phyloP scores from a whole-genome alignment of 192 early-diverging fungal species.

The Coemansia sp. region DNA sequence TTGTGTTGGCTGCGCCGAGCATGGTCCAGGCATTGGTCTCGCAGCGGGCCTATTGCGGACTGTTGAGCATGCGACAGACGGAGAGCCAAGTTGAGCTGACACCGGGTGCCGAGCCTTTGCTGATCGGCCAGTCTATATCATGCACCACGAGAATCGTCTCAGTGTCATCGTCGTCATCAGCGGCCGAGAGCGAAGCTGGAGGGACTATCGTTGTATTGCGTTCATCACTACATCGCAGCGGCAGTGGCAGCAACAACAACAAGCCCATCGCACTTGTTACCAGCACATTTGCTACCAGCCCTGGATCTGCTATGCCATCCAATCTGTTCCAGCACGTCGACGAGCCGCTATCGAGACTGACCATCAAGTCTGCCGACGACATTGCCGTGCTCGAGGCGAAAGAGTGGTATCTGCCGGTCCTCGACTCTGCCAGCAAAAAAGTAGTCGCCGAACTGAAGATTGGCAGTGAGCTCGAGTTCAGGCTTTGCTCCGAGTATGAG shows the following conservation, averaged over 20 bases:
- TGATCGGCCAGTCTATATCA: constrained; percentile 73
- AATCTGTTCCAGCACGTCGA: constrained; percentile 74
- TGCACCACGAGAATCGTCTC: constrained; percentile 74
- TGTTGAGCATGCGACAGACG: constrained; percentile 84
- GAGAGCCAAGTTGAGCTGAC: constrained; percentile 77
- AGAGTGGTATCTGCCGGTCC: constrained; percentile 63
- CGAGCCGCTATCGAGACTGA: constrained; percentile 72
- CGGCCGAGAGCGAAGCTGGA: background rate
- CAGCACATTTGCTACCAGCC: constrained; percentile 44
- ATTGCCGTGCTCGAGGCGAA: constrained; percentile 87
- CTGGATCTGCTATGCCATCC: constrained; percentile 27
- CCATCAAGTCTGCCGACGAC: constrained; percentile 65
- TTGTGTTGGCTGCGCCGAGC: constrained; percentile 82
- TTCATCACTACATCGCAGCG: background rate
- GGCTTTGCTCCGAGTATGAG: constrained; percentile 68
- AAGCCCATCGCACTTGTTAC: background rate
- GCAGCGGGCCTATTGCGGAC: constrained; percentile 78
- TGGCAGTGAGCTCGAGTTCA: constrained; percentile 73
- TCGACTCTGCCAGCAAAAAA: no score
- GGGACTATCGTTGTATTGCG: background rate
- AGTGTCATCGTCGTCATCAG: constrained; percentile 40
- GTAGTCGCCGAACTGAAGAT: constrained; percentile 14
- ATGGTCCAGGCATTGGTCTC: constrained; percentile 81
- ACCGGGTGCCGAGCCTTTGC: constrained; percentile 62
- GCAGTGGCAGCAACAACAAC: no score